phyloP scores from a whole-genome alignment of 257 asterid genomes.

The Solanum raphanifolium region DNA sequence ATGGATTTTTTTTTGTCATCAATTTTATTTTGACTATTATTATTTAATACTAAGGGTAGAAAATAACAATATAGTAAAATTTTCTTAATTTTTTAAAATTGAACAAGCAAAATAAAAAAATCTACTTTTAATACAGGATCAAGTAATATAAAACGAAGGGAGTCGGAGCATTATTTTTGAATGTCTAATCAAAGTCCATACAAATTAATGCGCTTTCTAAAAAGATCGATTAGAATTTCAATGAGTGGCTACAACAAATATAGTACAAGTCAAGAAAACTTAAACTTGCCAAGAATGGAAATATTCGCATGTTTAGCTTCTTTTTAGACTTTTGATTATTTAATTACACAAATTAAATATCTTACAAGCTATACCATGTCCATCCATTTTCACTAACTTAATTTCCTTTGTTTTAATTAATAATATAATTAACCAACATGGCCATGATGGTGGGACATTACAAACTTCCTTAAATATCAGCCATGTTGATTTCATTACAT shows the following conservation, averaged over 20 bases:
- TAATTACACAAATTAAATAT: neutral
- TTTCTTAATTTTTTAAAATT: neutral
- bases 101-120: neutral
- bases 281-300: neutral
- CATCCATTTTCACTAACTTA: neutral
- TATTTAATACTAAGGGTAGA: neutral
- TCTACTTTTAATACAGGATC: neutral
- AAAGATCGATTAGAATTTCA: neutral
- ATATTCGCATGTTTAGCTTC: neutral
- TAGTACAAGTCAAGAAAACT: neutral
- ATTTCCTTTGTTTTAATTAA: neutral
- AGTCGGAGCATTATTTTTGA: neutral
- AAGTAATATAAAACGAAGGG: rapidly evolving
- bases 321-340: neutral
- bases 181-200: neutral
- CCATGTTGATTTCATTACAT: neutral
- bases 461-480: neutral
- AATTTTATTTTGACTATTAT: neutral
- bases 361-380: neutral
- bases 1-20: too few relatives aligned
- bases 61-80: neutral
- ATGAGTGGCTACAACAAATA: neutral
- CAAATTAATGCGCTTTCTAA: neutral
- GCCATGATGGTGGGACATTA: neutral
- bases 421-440: neutral